These are phyloP conservation scores for Dictyostelium brefeldianum DNA, from an alignment of 78 protist species.

Conservation along the genomic window DNA sequence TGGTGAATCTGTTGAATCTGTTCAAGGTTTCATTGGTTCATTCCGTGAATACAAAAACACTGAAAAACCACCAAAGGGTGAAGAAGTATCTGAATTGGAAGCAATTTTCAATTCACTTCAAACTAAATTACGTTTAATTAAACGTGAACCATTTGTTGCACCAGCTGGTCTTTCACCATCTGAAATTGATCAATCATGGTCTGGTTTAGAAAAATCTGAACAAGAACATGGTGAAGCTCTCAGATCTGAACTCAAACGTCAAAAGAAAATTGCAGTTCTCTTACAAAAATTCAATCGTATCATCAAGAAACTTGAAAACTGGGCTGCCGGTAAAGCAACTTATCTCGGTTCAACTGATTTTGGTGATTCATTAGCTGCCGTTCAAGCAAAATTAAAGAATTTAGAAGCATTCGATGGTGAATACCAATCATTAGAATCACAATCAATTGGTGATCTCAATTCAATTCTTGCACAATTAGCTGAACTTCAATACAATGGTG, in stretches of 20 bases:
- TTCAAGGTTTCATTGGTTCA: constrained; percentile 35
- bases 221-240: constrained; percentile 72
- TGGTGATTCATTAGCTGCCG: constrained; percentile 66
- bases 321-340: constrained; percentile 34
- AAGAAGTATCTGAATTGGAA: constrained; percentile 69
- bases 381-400: constrained; percentile 81
- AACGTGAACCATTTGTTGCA: constrained; percentile 81
- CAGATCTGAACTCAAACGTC: constrained; percentile 74
- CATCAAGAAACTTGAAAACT: constrained; percentile 68
- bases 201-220: constrained; percentile 71
- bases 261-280: constrained; percentile 61
- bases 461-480: constrained; percentile 35
- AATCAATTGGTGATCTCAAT: constrained; percentile 39
- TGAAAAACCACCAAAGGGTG: constrained; percentile 83
- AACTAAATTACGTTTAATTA: constrained; percentile 67
- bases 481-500: constrained; percentile 56
- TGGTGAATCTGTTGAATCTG: constrained; percentile 78
- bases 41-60: constrained; percentile 64
- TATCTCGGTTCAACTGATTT: constrained; percentile 42
- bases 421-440: constrained; percentile 45
- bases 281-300: constrained; percentile 76
- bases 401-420: constrained; percentile 82
- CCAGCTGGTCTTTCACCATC: constrained; percentile 66
- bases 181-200: constrained; percentile 70
- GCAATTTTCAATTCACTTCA: constrained; percentile 70